These are phyloP conservation scores for Talaromyces borbonicus DNA, from an alignment of 495 filamentous ascomycete genomes.

Conservation along the genomic window DNA sequence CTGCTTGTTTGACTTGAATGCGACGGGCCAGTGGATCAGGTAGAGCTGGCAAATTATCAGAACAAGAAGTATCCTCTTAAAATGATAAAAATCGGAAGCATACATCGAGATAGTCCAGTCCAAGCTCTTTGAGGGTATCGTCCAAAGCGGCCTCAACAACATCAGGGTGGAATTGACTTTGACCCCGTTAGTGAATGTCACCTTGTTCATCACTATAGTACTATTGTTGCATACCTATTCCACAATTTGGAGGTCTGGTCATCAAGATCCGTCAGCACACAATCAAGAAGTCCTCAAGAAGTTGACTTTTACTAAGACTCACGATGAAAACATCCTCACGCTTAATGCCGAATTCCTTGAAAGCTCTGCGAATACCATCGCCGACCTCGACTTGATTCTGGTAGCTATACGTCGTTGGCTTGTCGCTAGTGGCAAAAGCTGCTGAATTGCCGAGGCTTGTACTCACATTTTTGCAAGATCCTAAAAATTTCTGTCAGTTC, in stretches of 20 bases:
- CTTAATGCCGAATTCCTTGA: slow-evolving; percentile 38
- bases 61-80: neutral
- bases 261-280: neutral
- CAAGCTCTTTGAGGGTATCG: slow-evolving; percentile 36
- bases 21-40: slow-evolving; percentile 43
- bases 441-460: neutral
- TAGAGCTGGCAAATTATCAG: slow-evolving; percentile 29
- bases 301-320: too few relatives aligned
- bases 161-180: slow-evolving; percentile 36
- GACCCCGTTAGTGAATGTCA: neutral
- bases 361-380: slow-evolving; percentile 36
- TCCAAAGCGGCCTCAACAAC: slow-evolving; percentile 36
- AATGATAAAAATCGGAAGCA: neutral
- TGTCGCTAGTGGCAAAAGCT: neutral
- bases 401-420: slow-evolving; percentile 20
- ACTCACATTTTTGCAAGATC: slow-evolving; percentile 39
- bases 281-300: too few relatives aligned
- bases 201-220: neutral
- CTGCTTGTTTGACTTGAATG: slow-evolving; percentile 32
- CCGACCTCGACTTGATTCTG: slow-evolving; percentile 41
- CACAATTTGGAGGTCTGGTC: slow-evolving; percentile 41
- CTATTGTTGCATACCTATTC: slow-evolving; percentile 18
- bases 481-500: slow-evolving; percentile 14
- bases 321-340: slow-evolving; percentile 42
- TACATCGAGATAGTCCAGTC: slow-evolving; percentile 41